phyloP scores from a whole-genome alignment of 2,329 filamentous ascomycete species.

The Diaporthe capsici region DNA sequence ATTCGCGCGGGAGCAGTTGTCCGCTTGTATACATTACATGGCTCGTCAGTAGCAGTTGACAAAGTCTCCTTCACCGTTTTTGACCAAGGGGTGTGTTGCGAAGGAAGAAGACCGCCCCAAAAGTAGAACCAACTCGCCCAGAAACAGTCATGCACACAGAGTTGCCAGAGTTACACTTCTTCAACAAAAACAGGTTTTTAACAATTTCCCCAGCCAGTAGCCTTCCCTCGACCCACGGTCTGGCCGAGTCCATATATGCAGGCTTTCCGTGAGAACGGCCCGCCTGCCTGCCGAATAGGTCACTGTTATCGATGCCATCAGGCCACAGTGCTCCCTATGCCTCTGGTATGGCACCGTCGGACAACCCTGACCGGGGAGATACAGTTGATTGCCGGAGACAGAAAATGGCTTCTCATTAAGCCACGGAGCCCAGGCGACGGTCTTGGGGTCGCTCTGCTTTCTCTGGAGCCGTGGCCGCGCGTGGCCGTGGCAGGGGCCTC shows the following conservation, averaged over 20 bases:
- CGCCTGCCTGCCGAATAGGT: constrained; percentile 2
- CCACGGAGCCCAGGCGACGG: not conserved
- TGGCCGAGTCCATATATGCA: constrained; percentile 32
- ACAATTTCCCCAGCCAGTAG: constrained; percentile 20
- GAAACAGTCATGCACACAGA: constrained; percentile 17
- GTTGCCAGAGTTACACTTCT: constrained; percentile 16
- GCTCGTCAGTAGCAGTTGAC: not conserved
- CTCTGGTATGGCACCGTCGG: not conserved
- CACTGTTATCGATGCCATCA: not conserved
- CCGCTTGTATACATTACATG: not conserved
- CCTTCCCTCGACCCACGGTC: constrained; percentile 15
- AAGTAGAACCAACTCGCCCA: constrained; percentile 17
- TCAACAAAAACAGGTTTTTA: constrained; percentile 33
- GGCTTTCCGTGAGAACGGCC: constrained; percentile 9
- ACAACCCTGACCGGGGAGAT: not conserved
- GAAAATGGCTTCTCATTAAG: not conserved
- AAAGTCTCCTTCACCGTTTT: not conserved
- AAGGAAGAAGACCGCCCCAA: not conserved
- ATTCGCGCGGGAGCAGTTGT: not conserved
- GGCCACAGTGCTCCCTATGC: not conserved
- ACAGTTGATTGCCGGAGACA: not conserved
- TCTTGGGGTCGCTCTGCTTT: not conserved
- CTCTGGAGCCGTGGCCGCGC: constrained; percentile 3
- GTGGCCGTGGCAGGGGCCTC: constrained; percentile 1
- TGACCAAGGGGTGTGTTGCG: not conserved